Evolutionary conservation across 2,329 filamentous ascomycete genomes (phyloP).

Genomic region (Claviceps lovelessii): DNA sequence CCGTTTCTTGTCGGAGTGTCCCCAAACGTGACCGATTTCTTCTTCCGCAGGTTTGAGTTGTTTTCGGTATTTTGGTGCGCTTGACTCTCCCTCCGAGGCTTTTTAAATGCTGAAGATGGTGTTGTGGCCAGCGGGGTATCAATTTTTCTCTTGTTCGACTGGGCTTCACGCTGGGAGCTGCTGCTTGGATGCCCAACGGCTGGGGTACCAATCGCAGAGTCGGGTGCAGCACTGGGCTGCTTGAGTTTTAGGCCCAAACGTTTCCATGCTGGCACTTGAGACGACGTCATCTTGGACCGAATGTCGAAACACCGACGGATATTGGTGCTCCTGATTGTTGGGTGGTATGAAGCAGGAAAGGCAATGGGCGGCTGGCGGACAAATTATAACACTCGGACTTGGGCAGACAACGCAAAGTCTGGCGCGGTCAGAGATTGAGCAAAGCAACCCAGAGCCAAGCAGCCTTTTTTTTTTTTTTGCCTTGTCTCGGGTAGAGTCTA

Average conservation of each 20-base stretch:
- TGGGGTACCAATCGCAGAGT: constrained; percentile 16
- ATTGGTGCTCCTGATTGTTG: constrained; percentile 4
- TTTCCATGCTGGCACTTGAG: constrained; percentile 43
- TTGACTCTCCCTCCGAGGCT: constrained; percentile 18
- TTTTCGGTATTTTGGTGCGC: constrained; percentile 8
- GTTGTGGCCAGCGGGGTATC: constrained; percentile 19
- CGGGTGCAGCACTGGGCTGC: constrained; percentile 20
- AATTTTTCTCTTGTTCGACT: constrained; percentile 25
- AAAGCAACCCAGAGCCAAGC: background rate
- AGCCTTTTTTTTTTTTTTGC: background rate
- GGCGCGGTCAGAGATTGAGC: background rate
- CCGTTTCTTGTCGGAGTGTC: constrained; percentile 25
- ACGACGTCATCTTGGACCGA: constrained; percentile 26
- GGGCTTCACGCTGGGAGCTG: constrained; percentile 18
- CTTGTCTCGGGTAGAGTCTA: background rate
- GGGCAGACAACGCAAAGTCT: background rate
- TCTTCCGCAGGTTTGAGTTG: constrained; percentile 21
- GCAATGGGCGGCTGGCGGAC: background rate
- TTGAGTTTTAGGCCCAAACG: constrained; percentile 51
- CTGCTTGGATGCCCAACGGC: constrained; percentile 23
- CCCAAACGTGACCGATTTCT: constrained; percentile 37
- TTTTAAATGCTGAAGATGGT: constrained; percentile 20
- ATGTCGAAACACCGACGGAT: background rate
- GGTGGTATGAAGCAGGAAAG: background rate
- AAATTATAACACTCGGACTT: background rate